Evolutionary conservation across 2,329 filamentous ascomycete species (phyloP), one percentile per base, ranked within the genome.

Genomic region (Nigrospora sphaerica): DNA sequence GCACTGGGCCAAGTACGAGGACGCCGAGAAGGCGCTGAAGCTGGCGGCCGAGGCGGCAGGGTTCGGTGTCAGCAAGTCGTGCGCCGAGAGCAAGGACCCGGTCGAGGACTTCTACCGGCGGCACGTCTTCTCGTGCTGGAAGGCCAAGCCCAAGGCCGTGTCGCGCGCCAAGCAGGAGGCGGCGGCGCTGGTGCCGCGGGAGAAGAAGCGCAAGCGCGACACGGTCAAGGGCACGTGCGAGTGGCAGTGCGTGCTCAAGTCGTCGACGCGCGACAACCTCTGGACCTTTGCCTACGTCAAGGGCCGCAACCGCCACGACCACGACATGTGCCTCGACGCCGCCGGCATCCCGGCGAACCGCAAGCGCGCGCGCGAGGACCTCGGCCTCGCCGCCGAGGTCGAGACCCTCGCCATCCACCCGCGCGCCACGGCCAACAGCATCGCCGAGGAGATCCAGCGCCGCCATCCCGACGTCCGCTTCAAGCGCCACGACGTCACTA

Each of bases 131-230:
- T 44, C 42, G 12, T 44, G 42, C 42, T 44, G 42, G 42, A 44
- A 44, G 33, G 42, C 32, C 19, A 44, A 44, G 14, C 32, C 42
- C 42, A 44, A 44, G 33, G 33, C 42, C 2, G 19, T 33, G 19
- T 44, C 42, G 18, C 32, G 33, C 17, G 35, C 42, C 42, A 44
- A 44, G 42, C 16, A 35, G 13, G 42, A 44, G 14, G 32, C 32
- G 13, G 42, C 42, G 1, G 42, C 42, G 6, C 14, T 37, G 18
- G 42, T 44, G 4, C 42, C 42, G 14, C 33, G 18, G 18, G 42
- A 44, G 19, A 44, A 44, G 42, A 44, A 44, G 33, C 42, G 42
- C 33, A 44, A 44, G n/a, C 42, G 42, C 33, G 42, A 44, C 18
- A 44, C 32, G 19, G 28, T 34, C 19, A 44, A 44, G 33, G 42